A percentile compares a stretch with the other conserved stretches of the same genome.
Evolutionary conservation across 1,284 basidiomycete genomes (phyloP).

Genomic region (Gymnopus androsaceus): DNA sequence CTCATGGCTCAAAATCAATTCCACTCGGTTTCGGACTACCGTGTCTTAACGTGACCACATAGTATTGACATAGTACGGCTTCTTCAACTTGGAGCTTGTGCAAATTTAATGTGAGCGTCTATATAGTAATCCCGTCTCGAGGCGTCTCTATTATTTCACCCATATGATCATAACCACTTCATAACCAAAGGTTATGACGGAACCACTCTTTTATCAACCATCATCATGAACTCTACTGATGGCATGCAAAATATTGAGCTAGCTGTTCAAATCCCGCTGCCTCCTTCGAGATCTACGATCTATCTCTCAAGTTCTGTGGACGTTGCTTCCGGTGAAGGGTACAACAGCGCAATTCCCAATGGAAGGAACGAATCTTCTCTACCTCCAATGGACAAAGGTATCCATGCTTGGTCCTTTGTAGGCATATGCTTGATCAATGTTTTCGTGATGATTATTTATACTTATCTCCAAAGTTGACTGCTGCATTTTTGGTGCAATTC

Average conservation of each 20-base stretch:
- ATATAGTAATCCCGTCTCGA: too few species aligned
- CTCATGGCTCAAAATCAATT: too few species aligned
- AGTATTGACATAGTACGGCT: too few species aligned
- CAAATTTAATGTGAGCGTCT: too few species aligned
- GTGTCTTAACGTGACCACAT: too few species aligned
- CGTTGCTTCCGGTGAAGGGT: background rate
- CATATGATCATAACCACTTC: too few species aligned
- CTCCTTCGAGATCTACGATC: conserved; percentile 18
- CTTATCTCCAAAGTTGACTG: too few species aligned
- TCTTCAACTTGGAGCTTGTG: too few species aligned
- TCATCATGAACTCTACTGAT: background rate
- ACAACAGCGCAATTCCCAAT: background rate
- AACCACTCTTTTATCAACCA: background rate
- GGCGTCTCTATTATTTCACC: too few species aligned
- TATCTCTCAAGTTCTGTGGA: background rate
- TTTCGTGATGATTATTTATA: conserved; percentile 2
- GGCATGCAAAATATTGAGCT: conserved; percentile 17
- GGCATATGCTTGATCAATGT: background rate
- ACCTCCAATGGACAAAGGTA: conserved; percentile 34
- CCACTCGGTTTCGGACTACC: too few species aligned
- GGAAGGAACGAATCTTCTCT: conserved; percentile 22
- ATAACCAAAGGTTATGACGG: too few species aligned
- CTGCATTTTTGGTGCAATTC: conserved; percentile 38
- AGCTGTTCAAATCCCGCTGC: conserved; percentile 20
- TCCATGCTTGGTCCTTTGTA: conserved; percentile 37